Base-by-base conservation (phyloP, 1,284 basidiomycete species). In the Trichosporon sp. region DNA sequence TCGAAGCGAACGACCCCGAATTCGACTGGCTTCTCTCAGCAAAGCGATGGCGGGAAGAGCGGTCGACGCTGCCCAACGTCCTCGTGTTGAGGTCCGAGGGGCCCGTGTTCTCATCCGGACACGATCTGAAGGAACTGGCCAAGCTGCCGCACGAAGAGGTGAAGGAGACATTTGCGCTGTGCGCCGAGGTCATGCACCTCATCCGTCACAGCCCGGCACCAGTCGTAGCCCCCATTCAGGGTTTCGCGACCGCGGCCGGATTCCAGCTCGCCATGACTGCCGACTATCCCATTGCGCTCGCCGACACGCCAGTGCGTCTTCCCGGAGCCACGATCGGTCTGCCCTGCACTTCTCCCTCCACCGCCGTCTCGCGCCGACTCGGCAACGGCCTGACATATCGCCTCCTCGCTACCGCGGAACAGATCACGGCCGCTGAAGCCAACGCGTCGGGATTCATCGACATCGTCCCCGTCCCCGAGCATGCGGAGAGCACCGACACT, bases 161-260 rank as follows among this genome's bases (percentile, higher is more conserved):
- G 14, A 70, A 72, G 61, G 73, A 74, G 66, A 74, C 73, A 2
- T 74, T 74, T 32, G 70, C 70, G 35, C 70, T 72, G n/a, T 74
- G 73, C 19, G 73, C 73, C 31, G 73, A 74, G 38, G 69, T 74
- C n/a, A 74, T 74, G 73, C 59, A 63, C 1, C 71, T 74, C 0
- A 69, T 74, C 26, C 71, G 73, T 0, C 71, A 72, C 67, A 63
- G 51, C 6, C 73, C 73, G 5, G 71, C 71, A 6, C 73, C 73
- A 0, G 73, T 74, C 35, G 51, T 74, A 0, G 70, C 69, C 3
- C 68, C 68, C 3, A 70, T 74, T 37, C 73, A 74, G 66, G 71
- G 73, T 0, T 68, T 74, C 1, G 73, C 73, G 4, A 70, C 71
- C 4, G 73, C 73, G 14, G 73, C 73, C 0, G 73, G 73, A 0